Evolutionary conservation across 257 asterid genomes (phyloP).

Genomic region (Nicotiana noctiflora): DNA sequence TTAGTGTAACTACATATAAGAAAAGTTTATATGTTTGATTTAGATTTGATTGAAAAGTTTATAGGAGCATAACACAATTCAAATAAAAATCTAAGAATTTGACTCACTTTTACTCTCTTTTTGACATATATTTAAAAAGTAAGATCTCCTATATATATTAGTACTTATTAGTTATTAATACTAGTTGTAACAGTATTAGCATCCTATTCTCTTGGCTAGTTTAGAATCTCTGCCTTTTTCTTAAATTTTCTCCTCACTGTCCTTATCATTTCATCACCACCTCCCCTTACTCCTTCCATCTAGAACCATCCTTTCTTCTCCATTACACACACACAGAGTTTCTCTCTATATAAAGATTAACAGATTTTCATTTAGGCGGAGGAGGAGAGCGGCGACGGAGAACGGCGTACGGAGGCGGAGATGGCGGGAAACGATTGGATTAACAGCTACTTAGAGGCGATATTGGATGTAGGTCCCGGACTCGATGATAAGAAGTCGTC

Average conservation of each 20-base stretch:
- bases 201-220: not conserved
- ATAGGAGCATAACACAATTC: not conserved
- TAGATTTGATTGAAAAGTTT: not conserved
- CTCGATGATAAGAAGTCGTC: conserved; percentile 63
- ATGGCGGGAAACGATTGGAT: conserved; percentile 99
- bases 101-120: not conserved
- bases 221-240: not conserved
- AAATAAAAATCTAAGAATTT: not conserved
- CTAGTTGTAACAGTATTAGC: not conserved
- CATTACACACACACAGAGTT: not conserved
- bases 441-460: conserved; percentile 88
- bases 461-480: conserved; percentile 84
- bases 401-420: conserved; percentile 3
- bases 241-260: not conserved
- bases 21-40: too few species aligned
- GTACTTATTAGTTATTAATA: not conserved
- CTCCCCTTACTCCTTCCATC: not conserved
- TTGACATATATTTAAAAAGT: not conserved
- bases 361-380: not conserved
- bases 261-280: conserved; percentile 13
- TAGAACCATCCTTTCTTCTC: not conserved
- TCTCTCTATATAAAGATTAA: not conserved
- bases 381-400: conserved; percentile 2
- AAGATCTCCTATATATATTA: not conserved
- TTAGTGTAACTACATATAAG: not conserved